Evolutionary conservation across 2,329 filamentous ascomycete genomes (phyloP).

Genomic region (Trichoderma sp.): DNA sequence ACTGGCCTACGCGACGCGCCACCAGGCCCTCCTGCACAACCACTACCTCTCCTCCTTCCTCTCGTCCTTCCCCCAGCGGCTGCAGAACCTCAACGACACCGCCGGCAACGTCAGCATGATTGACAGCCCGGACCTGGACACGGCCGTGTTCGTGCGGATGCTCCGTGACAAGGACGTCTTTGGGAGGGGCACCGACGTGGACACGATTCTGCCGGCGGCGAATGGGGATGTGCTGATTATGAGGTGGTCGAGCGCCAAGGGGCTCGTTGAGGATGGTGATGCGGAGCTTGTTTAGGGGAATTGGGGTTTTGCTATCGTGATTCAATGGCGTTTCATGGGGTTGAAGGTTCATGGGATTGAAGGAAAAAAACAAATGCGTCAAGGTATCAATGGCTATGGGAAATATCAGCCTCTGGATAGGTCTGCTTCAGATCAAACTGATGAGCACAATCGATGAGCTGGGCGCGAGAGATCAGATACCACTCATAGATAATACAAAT

Average conservation of each 20-base stretch:
- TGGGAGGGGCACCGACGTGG: conserved; percentile 65
- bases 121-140: conserved; percentile 78
- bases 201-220: conserved; percentile 60
- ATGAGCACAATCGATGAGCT: too few relatives aligned
- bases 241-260: conserved; percentile 73
- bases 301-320: too few relatives aligned
- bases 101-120: conserved; percentile 91
- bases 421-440: too few relatives aligned
- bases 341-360: too few relatives aligned
- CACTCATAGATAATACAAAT: not conserved
- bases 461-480: too few relatives aligned
- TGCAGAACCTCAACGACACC: conserved; percentile 88
- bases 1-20: conserved; percentile 77
- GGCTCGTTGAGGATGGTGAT: conserved; percentile 55
- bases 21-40: conserved; percentile 79
- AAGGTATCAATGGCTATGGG: too few relatives aligned
- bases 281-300: conserved; percentile 59
- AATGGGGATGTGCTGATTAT: conserved; percentile 70
- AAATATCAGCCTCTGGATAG: too few relatives aligned
- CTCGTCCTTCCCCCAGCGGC: conserved; percentile 71
- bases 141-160: conserved; percentile 81
- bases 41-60: conserved; percentile 89
- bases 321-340: too few relatives aligned
- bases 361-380: too few relatives aligned
- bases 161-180: conserved; percentile 62